Conservation (phyloP, 805 yeast species). For the Zygosaccharomyces rouxii region DNA sequence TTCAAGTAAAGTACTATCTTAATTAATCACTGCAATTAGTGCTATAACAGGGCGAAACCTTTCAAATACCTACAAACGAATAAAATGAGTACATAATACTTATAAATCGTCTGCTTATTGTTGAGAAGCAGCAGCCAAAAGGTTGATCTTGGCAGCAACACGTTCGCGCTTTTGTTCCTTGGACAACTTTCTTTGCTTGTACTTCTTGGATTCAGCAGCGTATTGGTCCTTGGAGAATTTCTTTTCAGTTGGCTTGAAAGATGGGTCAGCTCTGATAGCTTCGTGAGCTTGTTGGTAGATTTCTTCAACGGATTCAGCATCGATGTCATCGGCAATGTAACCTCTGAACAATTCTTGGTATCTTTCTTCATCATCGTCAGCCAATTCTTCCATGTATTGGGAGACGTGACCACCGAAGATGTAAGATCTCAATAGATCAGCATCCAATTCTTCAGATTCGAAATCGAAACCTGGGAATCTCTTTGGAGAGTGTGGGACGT, state of each 20-base stretch:
- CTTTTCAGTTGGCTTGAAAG: constrained; percentile 82
- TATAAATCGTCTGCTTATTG: constrained; percentile 1
- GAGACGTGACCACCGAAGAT: constrained; percentile 99
- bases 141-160: constrained; percentile 91
- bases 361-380: constrained; percentile 99
- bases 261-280: constrained; percentile 93
- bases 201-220: constrained; percentile 94
- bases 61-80: background rate
- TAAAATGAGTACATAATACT: background rate
- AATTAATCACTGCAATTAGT: background rate
- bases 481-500: constrained; percentile 98
- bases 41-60: background rate
- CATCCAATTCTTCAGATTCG: constrained; percentile 96
- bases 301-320: constrained; percentile 95
- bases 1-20: background rate
- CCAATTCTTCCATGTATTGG: constrained; percentile 99
- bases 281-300: constrained; percentile 92
- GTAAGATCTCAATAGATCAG: constrained; percentile 96
- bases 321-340: constrained; percentile 94
- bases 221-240: constrained; percentile 96
- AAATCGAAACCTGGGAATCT: constrained; percentile 99
- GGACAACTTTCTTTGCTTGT: constrained; percentile 83
- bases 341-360: constrained; percentile 93
- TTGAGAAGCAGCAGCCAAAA: constrained; percentile 49
- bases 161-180: constrained; percentile 85